Conservation (phyloP, 257 asterid species). For the Mitragyna speciosa region DNA sequence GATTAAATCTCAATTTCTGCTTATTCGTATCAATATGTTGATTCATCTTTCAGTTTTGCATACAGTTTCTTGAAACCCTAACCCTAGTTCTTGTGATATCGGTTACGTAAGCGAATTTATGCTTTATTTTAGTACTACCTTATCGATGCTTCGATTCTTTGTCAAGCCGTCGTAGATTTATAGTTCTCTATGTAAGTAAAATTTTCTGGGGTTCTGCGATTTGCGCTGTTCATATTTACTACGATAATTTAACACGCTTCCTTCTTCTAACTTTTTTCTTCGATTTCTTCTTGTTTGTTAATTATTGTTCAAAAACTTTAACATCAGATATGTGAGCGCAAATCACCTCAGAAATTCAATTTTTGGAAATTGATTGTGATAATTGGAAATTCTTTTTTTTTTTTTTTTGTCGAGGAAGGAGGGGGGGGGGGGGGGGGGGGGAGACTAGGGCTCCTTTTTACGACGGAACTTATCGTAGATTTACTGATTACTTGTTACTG, state of each 20-base stretch:
- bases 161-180: neutral
- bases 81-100: neutral
- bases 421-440: too few species aligned
- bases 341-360: neutral
- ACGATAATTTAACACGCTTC: neutral
- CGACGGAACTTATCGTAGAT: neutral
- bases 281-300: neutral
- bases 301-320: neutral
- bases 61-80: slow-evolving; percentile 19
- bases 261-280: neutral
- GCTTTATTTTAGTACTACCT: neutral
- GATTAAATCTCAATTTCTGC: neutral
- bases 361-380: neutral
- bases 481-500: neutral
- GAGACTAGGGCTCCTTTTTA: too few species aligned
- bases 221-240: neutral
- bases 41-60: neutral
- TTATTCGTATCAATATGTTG: neutral
- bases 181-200: neutral
- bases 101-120: neutral
- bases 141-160: neutral
- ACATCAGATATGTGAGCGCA: neutral
- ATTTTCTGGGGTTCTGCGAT: slow-evolving; percentile 1
- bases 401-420: neutral
- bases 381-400: neutral